Evolutionary conservation across 345 rosid species (phyloP), one percentile per base, ranked within the genome.

Genomic region (Salix arbutifolia): DNA sequence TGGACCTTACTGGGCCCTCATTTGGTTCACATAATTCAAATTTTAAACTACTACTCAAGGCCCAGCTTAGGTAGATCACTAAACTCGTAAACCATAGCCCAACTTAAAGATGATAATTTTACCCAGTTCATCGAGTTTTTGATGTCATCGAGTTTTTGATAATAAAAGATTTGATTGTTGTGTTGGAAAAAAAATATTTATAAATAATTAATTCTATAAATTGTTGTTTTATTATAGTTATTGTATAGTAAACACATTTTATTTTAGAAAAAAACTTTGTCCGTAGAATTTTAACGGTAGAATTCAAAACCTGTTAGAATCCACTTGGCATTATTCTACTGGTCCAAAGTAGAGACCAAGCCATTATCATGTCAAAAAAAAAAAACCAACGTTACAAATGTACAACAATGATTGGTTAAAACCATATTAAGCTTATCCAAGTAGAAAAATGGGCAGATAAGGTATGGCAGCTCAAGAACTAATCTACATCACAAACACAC

Each of bases 351-450:
- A 25, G 16, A 60, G 74, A 75, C 66, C 71, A 86, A 81, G 81
- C 93, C 86, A 35, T 31, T 31, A 31, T 72, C 79, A 23, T 83
- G 88, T 79, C 79, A 70, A 58, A 13, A 7, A 6, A 23, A 9
- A 67, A 65, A 28, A 33, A 23, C 19, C 19, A 52, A 28, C 0
- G 0, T 1, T 3, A 74, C 85, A 81, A 79, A 46, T 79, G 87
- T 77, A 72, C 8, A 46, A 1, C 16, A 11, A 1, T 10, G 16
- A 85, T 71, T 92, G 88, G 94, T 21, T 44, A 3, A 61, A 14
- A 38, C 65, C 84, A 83, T 75, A 84, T 87, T 87, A 78, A 72
- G 65, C 78, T 88, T 83, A 94, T 94, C 97, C 90, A 73, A 79
- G 74, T 0, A 17, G 73, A 78, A 71, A 31, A n/a, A 12, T 1